A percentile compares a stretch with the other conserved stretches of the same genome.
Conservation (phyloP, 192 early-diverging fungal genomes). For the Dimargaris cristalligena region DNA sequence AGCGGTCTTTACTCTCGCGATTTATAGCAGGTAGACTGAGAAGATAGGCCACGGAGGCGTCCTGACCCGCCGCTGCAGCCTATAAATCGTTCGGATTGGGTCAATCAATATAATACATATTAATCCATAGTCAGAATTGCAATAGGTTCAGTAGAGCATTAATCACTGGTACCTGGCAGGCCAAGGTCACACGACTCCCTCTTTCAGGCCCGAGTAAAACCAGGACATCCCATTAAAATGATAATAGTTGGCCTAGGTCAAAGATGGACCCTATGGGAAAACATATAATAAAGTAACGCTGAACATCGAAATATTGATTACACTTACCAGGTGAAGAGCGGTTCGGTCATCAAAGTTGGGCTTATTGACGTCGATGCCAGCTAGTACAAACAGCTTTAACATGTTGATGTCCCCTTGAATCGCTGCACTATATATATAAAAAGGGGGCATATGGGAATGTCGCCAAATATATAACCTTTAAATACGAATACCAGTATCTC, state of each 20-base stretch:
- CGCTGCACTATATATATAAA: constrained; percentile 20
- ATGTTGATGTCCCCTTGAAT: constrained; percentile 28
- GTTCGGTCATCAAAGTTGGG: constrained; percentile 42
- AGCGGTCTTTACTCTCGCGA: constrained; percentile 28
- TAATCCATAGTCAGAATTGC: too few relatives aligned
- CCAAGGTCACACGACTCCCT: neutral
- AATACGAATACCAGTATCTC: neutral
- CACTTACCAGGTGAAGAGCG: constrained; percentile 41
- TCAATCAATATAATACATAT: too few relatives aligned
- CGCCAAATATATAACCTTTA: neutral
- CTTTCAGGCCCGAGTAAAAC: neutral
- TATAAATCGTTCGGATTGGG: neutral
- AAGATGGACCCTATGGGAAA: too few relatives aligned
- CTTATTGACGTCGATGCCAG: constrained; percentile 51
- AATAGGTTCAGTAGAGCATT: neutral
- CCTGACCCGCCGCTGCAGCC: constrained; percentile 25
- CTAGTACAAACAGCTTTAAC: constrained; percentile 33
- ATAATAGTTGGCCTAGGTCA: neutral
- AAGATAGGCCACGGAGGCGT: constrained; percentile 25
- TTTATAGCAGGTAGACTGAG: constrained; percentile 28
- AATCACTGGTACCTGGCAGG: neutral
- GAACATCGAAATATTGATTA: too few relatives aligned
- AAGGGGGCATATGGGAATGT: neutral
- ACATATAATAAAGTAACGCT: too few relatives aligned
- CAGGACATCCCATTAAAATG: neutral